Percentiles rank a stretch among this genome's conserved stretches.
phyloP scores from a whole-genome alignment of 768 basidiomycete genomes.

The Psilocybe cyanescens region DNA sequence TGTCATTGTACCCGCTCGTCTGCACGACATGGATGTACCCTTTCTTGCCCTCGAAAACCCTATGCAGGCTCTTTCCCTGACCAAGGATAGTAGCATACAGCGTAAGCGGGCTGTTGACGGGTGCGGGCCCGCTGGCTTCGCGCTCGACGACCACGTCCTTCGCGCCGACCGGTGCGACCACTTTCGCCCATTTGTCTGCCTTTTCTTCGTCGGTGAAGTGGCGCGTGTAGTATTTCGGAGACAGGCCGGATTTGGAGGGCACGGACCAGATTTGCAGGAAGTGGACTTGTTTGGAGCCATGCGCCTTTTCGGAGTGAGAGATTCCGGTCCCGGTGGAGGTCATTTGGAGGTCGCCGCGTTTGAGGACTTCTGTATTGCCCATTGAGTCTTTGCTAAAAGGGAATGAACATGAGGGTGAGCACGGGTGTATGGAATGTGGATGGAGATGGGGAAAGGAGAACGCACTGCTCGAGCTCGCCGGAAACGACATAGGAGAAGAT shows the following conservation, averaged over 20 bases:
- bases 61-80: constrained; percentile 53
- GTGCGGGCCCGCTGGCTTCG: constrained; percentile 79
- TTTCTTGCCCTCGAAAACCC: constrained; percentile 57
- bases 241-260: constrained; percentile 47
- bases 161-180: constrained; percentile 70
- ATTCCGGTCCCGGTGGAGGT: constrained; percentile 94
- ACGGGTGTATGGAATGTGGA: background rate
- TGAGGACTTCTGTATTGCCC: constrained; percentile 88
- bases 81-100: constrained; percentile 80
- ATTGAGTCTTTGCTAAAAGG: constrained; percentile 80
- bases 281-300: constrained; percentile 46
- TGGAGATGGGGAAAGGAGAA: constrained; percentile 6
- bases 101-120: constrained; percentile 69
- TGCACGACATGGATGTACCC: constrained; percentile 89
- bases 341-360: constrained; percentile 89
- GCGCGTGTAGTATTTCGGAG: constrained; percentile 86
- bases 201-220: constrained; percentile 87
- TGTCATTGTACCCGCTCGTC: constrained; percentile 77
- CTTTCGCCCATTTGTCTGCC: constrained; percentile 64
- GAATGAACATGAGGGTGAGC: background rate
- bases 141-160: constrained; percentile 63
- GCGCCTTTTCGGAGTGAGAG: constrained; percentile 67
- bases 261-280: constrained; percentile 60
- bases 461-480: constrained; percentile 84
- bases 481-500: constrained; percentile 89